Evolutionary conservation across 2,329 filamentous ascomycete species (phyloP).

Genomic region (Colletotrichum scovillei): DNA sequence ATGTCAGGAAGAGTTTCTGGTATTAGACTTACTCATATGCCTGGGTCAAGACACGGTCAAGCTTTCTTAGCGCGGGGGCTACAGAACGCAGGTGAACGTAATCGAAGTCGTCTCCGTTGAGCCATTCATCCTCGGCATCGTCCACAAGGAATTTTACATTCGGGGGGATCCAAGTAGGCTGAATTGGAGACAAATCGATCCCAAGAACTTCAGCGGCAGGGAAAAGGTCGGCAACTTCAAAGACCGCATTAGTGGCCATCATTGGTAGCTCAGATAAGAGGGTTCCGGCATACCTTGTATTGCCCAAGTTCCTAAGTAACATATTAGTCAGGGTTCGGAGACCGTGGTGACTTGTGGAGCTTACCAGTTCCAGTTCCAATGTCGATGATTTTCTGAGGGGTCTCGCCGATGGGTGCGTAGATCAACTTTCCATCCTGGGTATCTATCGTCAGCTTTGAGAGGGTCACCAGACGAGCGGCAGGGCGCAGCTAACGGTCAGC

Average conservation of each 20-base stretch:
- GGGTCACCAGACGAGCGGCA: neutral
- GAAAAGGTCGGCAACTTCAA: neutral
- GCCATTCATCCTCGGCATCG: constrained; percentile 33
- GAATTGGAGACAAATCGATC: constrained; percentile 43
- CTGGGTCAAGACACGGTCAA: too few species aligned
- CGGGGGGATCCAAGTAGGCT: constrained; percentile 30
- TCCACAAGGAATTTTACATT: constrained; percentile 42
- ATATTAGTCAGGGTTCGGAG: too few species aligned
- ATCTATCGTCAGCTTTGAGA: neutral
- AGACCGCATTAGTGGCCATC: too few species aligned
- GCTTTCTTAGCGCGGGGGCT: too few species aligned
- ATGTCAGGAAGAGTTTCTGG: too few species aligned
- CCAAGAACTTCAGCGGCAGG: constrained; percentile 36
- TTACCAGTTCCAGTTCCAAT: constrained; percentile 52
- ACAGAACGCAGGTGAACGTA: neutral
- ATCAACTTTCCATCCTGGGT: constrained; percentile 47
- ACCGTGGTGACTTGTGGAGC: too few species aligned
- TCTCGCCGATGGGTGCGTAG: constrained; percentile 44
- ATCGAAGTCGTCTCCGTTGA: neutral
- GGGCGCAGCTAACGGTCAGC: constrained; percentile 46
- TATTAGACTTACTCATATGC: too few species aligned
- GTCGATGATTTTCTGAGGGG: constrained; percentile 54
- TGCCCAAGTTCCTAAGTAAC: too few species aligned
- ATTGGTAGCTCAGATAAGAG: too few species aligned
- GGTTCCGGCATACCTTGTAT: too few species aligned